Base-by-base conservation (phyloP, 768 basidiomycete genomes). In the Melanogaster broomeanus region DNA sequence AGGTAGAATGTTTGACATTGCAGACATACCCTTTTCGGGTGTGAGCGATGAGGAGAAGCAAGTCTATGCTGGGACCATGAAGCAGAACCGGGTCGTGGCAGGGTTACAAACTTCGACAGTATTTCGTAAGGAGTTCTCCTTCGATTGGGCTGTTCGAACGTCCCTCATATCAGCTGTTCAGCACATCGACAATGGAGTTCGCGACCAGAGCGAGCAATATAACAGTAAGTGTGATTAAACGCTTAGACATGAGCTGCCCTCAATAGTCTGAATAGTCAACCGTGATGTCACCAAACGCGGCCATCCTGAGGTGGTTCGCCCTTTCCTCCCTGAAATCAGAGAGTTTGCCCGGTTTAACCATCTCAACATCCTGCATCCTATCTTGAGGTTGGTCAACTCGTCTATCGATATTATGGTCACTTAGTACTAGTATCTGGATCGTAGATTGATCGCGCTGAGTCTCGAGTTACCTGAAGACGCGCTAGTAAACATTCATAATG, bases 141-240 rank as follows among this genome's bases (percentile, higher is more conserved):
- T n/a, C 21, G n/a, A n/a, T n/a, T n/a, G n/a, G 10, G 4, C 16
- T 9, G 30, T 18, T 30, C n/a, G 11, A 15, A 13, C 27, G 18
- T 33, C 42, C 11, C 37, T 31, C 13, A 42, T 8, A 21, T 48
- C 37, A 19, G n/a, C n/a, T 21, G 27, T 15, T n/a, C 47, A 87
- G 85, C 80, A 82, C 43, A 79, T 87, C 40, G 81, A 80, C 35
- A 76, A 75, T 12, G 85, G 85, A 6, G 79, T 87, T 22, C 75
- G 66, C 16, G 86, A 88, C 59, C 82, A 85, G 56, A 57, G 85
- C 15, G 85, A 87, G 59, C 72, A 79, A 44, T 87, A 87, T 58
- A 83, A 81, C 56, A 73, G 85, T 87, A 51, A 50, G 77, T 56
- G n/a, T 13, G 33, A 27, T 50, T 13, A 33, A 7, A 35, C 15